Conservation (phyloP, 805 yeast species). For the Suhomyces sp. region DNA sequence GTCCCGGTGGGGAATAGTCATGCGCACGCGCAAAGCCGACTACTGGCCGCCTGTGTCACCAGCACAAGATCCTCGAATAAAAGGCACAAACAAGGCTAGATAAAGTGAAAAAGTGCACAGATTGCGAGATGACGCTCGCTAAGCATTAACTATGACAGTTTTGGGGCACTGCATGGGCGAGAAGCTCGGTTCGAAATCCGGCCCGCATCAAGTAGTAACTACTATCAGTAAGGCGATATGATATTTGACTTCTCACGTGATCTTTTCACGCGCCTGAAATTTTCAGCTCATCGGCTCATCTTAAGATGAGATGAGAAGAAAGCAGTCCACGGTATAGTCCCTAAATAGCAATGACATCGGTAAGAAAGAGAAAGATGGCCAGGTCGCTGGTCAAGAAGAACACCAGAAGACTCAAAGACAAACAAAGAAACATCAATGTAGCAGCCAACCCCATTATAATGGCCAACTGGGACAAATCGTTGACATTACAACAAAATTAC, state of each 20-base stretch:
- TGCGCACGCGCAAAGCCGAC: not conserved
- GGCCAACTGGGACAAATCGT: conserved; percentile 81
- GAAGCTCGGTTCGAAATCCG: not conserved
- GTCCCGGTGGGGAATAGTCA: not conserved
- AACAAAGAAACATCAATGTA: conserved; percentile 62
- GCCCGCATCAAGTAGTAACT: not conserved
- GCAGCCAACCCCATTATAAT: conserved; percentile 79
- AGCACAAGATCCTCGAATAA: too few relatives aligned
- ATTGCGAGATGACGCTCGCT: too few relatives aligned
- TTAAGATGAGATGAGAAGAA: not conserved
- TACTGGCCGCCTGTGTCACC: not conserved
- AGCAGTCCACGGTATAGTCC: not conserved
- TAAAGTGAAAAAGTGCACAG: not conserved
- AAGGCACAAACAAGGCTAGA: not conserved
- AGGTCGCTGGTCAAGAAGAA: conserved; percentile 67
- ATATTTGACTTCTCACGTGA: too few relatives aligned
- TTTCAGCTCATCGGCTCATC: conserved; percentile 8
- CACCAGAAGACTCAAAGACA: conserved; percentile 69
- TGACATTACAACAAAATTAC: conserved; percentile 85
- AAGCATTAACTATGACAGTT: too few relatives aligned
- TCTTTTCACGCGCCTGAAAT: not conserved
- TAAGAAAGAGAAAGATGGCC: conserved; percentile 82
- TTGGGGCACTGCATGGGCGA: too few relatives aligned
- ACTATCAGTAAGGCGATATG: too few relatives aligned
- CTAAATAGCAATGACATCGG: conserved; percentile 51